Conservation (phyloP, 768 basidiomycete species). For the Russula sp. region DNA sequence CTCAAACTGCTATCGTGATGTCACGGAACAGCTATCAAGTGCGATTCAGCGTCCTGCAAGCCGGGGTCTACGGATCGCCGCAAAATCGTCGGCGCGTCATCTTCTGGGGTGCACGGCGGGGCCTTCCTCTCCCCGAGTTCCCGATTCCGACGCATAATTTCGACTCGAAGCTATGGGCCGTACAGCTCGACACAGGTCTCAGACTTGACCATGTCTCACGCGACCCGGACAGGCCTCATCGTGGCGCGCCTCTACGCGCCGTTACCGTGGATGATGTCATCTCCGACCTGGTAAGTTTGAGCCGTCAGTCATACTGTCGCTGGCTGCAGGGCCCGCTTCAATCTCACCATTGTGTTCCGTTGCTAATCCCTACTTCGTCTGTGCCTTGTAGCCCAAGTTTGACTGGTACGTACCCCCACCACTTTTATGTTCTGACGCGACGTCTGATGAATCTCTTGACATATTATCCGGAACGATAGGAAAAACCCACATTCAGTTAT, state of each 20-base stretch:
- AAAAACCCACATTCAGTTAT: constrained; percentile 50
- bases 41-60: constrained; percentile 61
- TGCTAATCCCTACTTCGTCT: not conserved
- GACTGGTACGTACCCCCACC: constrained; percentile 51
- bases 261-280: constrained; percentile 66
- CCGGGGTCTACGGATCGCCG: constrained; percentile 69
- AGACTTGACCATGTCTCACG: constrained; percentile 14
- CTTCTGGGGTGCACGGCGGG: constrained; percentile 62
- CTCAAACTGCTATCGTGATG: not conserved
- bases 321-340: not conserved
- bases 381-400: constrained; percentile 51
- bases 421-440: not conserved
- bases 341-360: not conserved
- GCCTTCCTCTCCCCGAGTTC: constrained; percentile 55
- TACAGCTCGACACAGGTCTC: constrained; percentile 22
- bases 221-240: constrained; percentile 15
- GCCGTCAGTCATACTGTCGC: not conserved
- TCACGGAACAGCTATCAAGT: constrained; percentile 56
- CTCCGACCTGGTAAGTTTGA: constrained; percentile 57
- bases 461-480: not conserved
- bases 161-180: constrained; percentile 30
- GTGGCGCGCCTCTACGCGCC: constrained; percentile 55
- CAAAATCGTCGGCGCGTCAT: constrained; percentile 67
- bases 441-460: not conserved
- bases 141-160: constrained; percentile 62